These are phyloP conservation scores for Picea sitchensis DNA, from an alignment of 75 land plant genomes.

Conservation along the genomic window DNA sequence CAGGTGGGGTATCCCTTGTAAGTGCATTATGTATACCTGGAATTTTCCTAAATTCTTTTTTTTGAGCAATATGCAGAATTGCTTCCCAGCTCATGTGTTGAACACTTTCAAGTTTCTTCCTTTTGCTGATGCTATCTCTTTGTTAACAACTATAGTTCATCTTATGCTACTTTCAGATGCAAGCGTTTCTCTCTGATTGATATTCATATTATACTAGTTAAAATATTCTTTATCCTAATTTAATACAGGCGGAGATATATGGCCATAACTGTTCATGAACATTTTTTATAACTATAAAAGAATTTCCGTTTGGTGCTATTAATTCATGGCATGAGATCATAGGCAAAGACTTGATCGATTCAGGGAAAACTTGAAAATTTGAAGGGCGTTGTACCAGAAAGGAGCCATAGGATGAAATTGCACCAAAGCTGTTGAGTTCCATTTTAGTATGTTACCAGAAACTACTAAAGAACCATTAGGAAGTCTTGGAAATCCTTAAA, in stretches of 20 bases:
- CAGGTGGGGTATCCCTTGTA: constrained; percentile 97
- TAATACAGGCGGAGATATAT: not conserved
- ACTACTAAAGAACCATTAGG: too few relatives aligned
- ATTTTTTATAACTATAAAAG: not conserved
- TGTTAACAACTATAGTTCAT: not conserved
- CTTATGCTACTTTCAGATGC: not conserved
- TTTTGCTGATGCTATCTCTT: not conserved
- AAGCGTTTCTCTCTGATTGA: not conserved
- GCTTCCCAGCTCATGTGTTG: constrained; percentile 3
- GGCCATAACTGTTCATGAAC: not conserved
- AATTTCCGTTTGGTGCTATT: not conserved
- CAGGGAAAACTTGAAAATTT: not conserved
- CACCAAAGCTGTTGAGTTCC: too few relatives aligned
- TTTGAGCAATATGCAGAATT: not conserved
- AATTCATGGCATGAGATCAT: not conserved
- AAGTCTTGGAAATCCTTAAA: not conserved
- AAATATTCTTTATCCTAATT: not conserved
- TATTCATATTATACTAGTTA: not conserved
- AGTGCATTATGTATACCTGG: not conserved
- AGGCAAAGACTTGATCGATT: not conserved
- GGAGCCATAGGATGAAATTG: too few relatives aligned
- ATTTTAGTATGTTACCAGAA: too few relatives aligned
- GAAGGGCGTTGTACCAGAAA: not conserved
- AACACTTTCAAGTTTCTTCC: not conserved
- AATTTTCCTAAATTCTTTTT: constrained; percentile 1